Base-by-base conservation (phyloP, 139 green algal species). In the Tetradesmus obliquus region DNA sequence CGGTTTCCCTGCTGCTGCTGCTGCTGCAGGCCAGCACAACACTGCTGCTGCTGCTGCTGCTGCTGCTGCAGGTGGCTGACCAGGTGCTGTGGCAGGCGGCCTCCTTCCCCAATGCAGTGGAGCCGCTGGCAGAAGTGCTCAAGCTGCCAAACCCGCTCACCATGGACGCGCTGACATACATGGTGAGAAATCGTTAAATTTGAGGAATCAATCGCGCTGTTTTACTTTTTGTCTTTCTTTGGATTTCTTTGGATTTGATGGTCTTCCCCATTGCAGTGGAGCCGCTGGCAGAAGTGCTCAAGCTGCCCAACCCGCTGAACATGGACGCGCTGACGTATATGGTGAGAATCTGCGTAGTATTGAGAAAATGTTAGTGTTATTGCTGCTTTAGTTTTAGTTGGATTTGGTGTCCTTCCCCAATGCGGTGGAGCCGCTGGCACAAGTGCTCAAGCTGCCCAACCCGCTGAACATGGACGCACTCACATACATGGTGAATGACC, bases 91-190 rank as follows among this genome's bases (percentile, higher is more conserved):
- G 71, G 86, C 79, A 62, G 86, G 86, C 71, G 15, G 22, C 8
- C 55, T 58, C 22, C 51, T 84, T 62, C 3, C 86, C 86, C 51
- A 84, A 71, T 55, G 20, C 20, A 5, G 86, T 90, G 17, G 86
- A 90, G 69, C 86, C 86, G 5, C 17, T 90, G 71, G 86, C 86
- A 51, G 86, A 90, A 53, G 76, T 90, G 13, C 55, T 90, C 51
- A 90, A 90, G 86, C 6, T 90, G 86, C 86, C 71, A 19, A 90
- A 84, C 71, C 80, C 58, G n/a, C 69, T 90, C 2, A 90, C 86
- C 22, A 83, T 69, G 12, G 86, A 90, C 76, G 69, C 53, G 10
- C 71, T 90, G 20, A 90, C 86, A 20, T 90, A 90, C 51, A 54
- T 60, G 86, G 86, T 90, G 22, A 22, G 84, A 1, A 60, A 45